A percentile compares a stretch with the other conserved stretches of the same genome.
Evolutionary conservation across 2,329 filamentous ascomycete genomes (phyloP).

Genomic region (Aspergillus oerlinghausenensis): DNA sequence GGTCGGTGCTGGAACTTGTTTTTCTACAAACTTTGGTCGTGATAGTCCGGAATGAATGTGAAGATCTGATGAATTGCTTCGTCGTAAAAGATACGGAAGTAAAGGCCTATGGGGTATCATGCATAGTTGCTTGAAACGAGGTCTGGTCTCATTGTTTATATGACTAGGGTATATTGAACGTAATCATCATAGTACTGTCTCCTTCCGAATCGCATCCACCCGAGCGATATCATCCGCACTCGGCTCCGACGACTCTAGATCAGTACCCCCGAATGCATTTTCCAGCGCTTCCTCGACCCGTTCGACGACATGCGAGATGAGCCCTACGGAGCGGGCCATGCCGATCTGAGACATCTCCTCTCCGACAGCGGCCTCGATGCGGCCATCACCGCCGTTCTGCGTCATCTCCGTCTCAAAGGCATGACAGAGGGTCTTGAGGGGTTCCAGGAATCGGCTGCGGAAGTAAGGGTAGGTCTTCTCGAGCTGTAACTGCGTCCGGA

Average conservation of each 20-base stretch:
- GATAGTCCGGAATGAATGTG: not conserved
- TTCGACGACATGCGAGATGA: conserved; percentile 29
- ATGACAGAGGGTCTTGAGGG: conserved; percentile 28
- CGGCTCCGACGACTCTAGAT: conserved; percentile 23
- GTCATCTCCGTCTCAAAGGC: conserved; percentile 29
- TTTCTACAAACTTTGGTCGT: not conserved
- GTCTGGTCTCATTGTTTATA: not conserved
- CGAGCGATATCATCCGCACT: conserved; percentile 26
- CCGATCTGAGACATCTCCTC: conserved; percentile 31
- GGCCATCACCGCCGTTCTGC: conserved; percentile 33
- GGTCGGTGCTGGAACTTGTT: not conserved
- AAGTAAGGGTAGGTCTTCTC: conserved; percentile 31
- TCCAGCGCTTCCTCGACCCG: conserved; percentile 32
- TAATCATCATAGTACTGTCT: conserved; percentile 11
- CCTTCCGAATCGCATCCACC: conserved; percentile 24
- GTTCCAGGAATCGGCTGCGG: conserved; percentile 27
- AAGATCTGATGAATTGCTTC: not conserved
- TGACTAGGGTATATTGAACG: not conserved
- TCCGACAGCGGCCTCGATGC: conserved; percentile 31
- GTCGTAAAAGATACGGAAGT: not conserved
- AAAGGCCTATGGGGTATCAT: not conserved
- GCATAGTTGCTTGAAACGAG: too few species aligned
- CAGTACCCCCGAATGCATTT: conserved; percentile 25
- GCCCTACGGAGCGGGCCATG: conserved; percentile 31
- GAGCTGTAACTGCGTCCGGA: conserved; percentile 47